phyloP scores from a whole-genome alignment of 805 yeast species.

The Cyberlindnera mrakii region DNA sequence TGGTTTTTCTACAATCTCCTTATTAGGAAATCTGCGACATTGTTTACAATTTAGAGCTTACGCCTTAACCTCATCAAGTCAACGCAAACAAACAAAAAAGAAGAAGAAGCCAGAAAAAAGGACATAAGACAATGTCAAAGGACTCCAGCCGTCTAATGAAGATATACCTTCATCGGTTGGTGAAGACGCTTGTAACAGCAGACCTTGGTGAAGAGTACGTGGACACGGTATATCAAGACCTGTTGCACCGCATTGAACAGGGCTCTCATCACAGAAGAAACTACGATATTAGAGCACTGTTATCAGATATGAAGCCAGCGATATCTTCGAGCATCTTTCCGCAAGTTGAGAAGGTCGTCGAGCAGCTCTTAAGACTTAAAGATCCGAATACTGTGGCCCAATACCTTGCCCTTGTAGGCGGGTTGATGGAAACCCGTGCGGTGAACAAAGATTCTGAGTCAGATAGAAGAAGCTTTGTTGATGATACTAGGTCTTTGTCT shows the following conservation, averaged over 20 bases:
- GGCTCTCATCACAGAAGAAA: not conserved
- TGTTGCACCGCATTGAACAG: conserved; percentile 4
- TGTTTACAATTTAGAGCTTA: conserved; percentile 6
- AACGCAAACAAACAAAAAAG: not conserved
- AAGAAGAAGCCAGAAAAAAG: not conserved
- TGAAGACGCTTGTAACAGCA: conserved; percentile 11
- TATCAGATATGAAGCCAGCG: not conserved
- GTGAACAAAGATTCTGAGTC: not conserved
- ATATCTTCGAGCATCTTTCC: not conserved
- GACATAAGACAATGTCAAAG: not conserved
- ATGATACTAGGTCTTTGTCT: conserved; percentile 8
- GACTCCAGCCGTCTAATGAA: not conserved
- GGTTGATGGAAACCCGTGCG: conserved; percentile 1
- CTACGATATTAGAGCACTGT: not conserved
- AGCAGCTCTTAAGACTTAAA: conserved; percentile 4
- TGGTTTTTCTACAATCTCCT: not conserved
- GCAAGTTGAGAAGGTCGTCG: conserved; percentile 6
- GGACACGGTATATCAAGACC: conserved; percentile 14
- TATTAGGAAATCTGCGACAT: conserved; percentile 6
- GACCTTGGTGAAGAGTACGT: conserved; percentile 7
- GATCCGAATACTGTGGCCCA: conserved; percentile 7
- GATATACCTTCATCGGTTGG: conserved; percentile 16
- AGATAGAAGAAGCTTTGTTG: conserved; percentile 1
- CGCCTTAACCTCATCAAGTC: not conserved
- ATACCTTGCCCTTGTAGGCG: conserved; percentile 2